Evolutionary conservation across 805 yeast genomes (phyloP).

Genomic region (Teunomyces kruisii): DNA sequence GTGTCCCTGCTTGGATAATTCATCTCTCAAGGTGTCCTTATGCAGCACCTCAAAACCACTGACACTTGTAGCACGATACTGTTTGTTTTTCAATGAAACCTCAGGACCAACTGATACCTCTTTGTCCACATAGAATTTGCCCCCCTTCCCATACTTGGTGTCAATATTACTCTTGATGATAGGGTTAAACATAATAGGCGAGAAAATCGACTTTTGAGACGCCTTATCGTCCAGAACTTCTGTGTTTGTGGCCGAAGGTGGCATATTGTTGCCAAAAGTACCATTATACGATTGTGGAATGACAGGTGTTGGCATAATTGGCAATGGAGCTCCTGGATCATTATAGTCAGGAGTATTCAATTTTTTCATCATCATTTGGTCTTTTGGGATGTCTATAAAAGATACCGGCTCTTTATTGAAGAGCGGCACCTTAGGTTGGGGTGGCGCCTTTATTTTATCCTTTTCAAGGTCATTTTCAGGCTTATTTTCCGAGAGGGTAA

Average conservation of each 20-base stretch:
- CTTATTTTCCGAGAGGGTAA: constrained; percentile 3
- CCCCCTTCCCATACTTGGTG: constrained; percentile 85
- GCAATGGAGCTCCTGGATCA: constrained; percentile 86
- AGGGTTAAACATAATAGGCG: constrained; percentile 82
- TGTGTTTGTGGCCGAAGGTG: neutral
- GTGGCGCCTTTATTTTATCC: neutral
- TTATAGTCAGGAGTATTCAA: constrained; percentile 53
- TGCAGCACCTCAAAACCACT: constrained; percentile 13
- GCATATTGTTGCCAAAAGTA: constrained; percentile 12
- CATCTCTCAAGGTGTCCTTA: constrained; percentile 4
- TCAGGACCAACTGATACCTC: constrained; percentile 27
- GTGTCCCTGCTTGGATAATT: constrained; percentile 7
- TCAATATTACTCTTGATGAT: constrained; percentile 74
- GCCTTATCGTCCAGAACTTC: constrained; percentile 4
- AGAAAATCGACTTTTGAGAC: constrained; percentile 59
- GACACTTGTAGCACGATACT: constrained; percentile 36
- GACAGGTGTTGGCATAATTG: constrained; percentile 52
- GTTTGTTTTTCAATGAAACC: constrained; percentile 15
- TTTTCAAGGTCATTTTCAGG: constrained; percentile 7
- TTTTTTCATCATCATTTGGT: constrained; percentile 52
- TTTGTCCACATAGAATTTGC: constrained; percentile 71
- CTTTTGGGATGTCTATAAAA: constrained; percentile 53
- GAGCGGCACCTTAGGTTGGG: neutral
- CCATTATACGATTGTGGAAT: constrained; percentile 23
- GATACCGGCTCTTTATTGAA: constrained; percentile 5